These are phyloP conservation scores for Trichoderma sp. DNA, from an alignment of 2,329 filamentous ascomycete species.

Conservation along the genomic window DNA sequence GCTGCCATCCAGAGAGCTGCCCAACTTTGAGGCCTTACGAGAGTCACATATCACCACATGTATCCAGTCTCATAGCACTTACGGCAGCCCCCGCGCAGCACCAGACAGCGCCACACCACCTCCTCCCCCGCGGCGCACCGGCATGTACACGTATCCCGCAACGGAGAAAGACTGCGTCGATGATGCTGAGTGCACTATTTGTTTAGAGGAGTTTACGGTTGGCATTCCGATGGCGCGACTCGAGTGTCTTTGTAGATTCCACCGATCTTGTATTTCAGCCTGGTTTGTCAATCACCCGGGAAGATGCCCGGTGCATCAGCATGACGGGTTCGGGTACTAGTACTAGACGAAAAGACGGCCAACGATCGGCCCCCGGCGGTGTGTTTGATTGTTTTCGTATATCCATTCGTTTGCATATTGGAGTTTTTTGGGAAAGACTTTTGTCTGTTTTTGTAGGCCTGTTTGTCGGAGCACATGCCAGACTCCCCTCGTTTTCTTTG, in stretches of 20 bases:
- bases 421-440: slow-evolving; percentile 17
- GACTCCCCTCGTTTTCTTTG: slow-evolving; percentile 19
- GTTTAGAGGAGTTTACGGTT: slow-evolving; percentile 67
- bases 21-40: slow-evolving; percentile 58
- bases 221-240: slow-evolving; percentile 66
- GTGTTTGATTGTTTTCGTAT: neutral
- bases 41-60: slow-evolving; percentile 63
- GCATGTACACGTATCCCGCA: slow-evolving; percentile 66
- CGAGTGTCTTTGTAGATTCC: slow-evolving; percentile 69
- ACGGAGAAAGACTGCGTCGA: slow-evolving; percentile 72
- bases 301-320: slow-evolving; percentile 67
- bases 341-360: slow-evolving; percentile 32
- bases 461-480: slow-evolving; percentile 10
- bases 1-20: slow-evolving; percentile 61
- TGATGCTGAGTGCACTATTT: slow-evolving; percentile 69
- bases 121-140: slow-evolving; percentile 53
- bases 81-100: slow-evolving; percentile 43
- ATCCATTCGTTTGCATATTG: slow-evolving; percentile 28
- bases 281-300: slow-evolving; percentile 68
- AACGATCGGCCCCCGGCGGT: neutral
- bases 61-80: slow-evolving; percentile 59
- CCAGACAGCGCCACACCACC: slow-evolving; percentile 35
- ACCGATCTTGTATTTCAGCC: slow-evolving; percentile 61
- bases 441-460: slow-evolving; percentile 12
- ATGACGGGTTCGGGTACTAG: slow-evolving; percentile 58